Evolutionary conservation across 352 stramenopile species (phyloP), one percentile per base, ranked within the genome.

Genomic region (Globisporangium radiosum): DNA sequence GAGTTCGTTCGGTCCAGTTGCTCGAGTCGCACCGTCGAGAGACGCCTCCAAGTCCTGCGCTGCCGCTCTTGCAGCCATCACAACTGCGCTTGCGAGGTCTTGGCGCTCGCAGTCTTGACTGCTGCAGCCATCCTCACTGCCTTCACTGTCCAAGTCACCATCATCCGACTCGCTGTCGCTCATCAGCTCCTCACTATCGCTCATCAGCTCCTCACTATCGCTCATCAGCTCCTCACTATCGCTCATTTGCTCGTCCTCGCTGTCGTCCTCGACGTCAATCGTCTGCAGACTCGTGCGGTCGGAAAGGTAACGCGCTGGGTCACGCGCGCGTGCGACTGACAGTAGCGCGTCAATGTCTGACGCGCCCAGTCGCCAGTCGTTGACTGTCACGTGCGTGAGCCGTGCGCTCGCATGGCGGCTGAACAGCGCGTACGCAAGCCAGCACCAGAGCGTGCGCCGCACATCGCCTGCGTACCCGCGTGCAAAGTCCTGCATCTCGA

Each of bases 341-440:
- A 52, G 37, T n/a, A 52, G 5, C 17, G 47, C 10, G 47, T 39
- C 47, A n/a, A 52, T n/a, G 19, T 52, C 47, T 15, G 4, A 4
- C 2, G 9, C 2, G 0, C 19, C 0, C 7, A 52, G 7, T 10
- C 19, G 7, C 7, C 9, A 36, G n/a, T n/a, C n/a, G 5, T 10
- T 3, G 2, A 52, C 6, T 9, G 4, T 10, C 1, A 52, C 47
- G 8, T 2, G 1, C 47, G 9, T 52, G 1, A 52, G 1, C 2
- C 33, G 47, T 7, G n/a, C 3, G 48, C 25, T 39, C 48, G 48
- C 48, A 13, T 53, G 13, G 4, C 33, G 7, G 19, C 48, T 53
- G 10, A 53, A 40, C 4, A 53, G 48, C 25, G 48, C 48, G 48
- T 39, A 53, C 48, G 48, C 48, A 19, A 53, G 19, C 48, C 48